Base-by-base conservation (phyloP, 2,329 filamentous ascomycete genomes). In the Colletotrichum sp. region DNA sequence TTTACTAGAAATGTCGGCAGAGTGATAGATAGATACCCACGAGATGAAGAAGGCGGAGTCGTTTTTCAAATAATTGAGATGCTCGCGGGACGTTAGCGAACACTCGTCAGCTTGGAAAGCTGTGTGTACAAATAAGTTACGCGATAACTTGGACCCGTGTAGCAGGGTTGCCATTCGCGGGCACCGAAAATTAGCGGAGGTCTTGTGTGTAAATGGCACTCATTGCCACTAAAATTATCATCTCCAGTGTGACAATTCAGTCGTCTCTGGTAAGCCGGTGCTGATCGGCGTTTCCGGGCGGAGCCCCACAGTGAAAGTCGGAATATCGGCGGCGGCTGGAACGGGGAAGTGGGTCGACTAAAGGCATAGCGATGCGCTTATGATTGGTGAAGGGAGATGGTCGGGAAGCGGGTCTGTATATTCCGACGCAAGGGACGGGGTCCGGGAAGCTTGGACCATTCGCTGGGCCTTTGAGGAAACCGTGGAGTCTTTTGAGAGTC, bases 381-480 rank as follows among this genome's bases (percentile, higher is more conserved):
- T 66, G 39, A 32, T 44, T 61, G 69, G 71, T 39, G 30, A 34
- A n/a, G 12, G 25, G 59, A 22, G 25, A 34, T 15, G 34, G 16
- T 64, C 73, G 73, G 73, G 63, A 22, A 34, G 69, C 73, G 73
- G 73, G 39, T 12, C 39, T 49, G 39, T 68, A 68, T 76, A 72
- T 68, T 76, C 73, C 73, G 73, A 52, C 44, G 44, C 44, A 52
- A 52, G 44, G 44, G 44, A 52, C 44, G n/a, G n/a, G 39, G 44
- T 49, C 32, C 59, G 75, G 61, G 79, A 80, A 82, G 80, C 81
- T 82, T 81, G 78, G 79, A 78, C 80, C 79, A 81, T 16, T 34
- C 79, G 80, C 19, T 39, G 13, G n/a, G 52, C 76, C 67, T 65
- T 77, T 79, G 65, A 78, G 80, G 79, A 80, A 79, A 81, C 78